Evolutionary conservation across 2,329 filamentous ascomycete genomes (phyloP).

Genomic region (Aspergillus candidus): DNA sequence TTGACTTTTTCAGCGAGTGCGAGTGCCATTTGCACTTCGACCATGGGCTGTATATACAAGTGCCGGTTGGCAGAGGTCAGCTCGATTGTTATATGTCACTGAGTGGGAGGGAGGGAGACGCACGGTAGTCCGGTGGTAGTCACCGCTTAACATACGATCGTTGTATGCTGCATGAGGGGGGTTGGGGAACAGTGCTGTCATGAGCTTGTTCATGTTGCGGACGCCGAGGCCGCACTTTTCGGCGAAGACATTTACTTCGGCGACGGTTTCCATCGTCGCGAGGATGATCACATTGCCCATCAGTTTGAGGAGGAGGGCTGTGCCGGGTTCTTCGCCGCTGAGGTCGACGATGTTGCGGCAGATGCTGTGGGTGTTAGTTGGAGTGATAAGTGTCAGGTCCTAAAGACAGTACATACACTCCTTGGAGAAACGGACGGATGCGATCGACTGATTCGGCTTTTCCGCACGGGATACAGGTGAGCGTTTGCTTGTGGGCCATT

Average conservation of each 20-base stretch:
- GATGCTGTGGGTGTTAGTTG: background rate
- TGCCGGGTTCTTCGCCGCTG: constrained; percentile 1
- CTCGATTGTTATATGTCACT: no score
- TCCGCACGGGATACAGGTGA: constrained; percentile 3
- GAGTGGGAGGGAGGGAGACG: background rate
- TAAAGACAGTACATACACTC: background rate
- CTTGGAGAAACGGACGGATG: constrained; percentile 1
- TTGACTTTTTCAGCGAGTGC: background rate
- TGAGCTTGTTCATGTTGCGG: constrained; percentile 3
- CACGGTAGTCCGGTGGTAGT: background rate
- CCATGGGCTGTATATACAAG: background rate
- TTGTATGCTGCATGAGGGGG: constrained; percentile 3
- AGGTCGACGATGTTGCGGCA: constrained; percentile 1
- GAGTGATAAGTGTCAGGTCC: background rate
- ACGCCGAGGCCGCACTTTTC: constrained; percentile 3
- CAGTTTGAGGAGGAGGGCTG: background rate
- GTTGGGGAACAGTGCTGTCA: constrained; percentile 3
- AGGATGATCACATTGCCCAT: constrained; percentile 5
- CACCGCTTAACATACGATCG: constrained; percentile 3
- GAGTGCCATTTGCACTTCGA: constrained; percentile 1
- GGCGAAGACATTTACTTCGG: constrained; percentile 4
- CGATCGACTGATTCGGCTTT: background rate
- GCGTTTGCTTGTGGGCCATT: background rate
- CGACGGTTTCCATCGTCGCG: constrained; percentile 3
- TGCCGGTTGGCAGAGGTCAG: no score